Percentiles rank a stretch among this genome's conserved stretches.
Conservation (phyloP, 106 monocot species). For the Agapanthus africanus region DNA sequence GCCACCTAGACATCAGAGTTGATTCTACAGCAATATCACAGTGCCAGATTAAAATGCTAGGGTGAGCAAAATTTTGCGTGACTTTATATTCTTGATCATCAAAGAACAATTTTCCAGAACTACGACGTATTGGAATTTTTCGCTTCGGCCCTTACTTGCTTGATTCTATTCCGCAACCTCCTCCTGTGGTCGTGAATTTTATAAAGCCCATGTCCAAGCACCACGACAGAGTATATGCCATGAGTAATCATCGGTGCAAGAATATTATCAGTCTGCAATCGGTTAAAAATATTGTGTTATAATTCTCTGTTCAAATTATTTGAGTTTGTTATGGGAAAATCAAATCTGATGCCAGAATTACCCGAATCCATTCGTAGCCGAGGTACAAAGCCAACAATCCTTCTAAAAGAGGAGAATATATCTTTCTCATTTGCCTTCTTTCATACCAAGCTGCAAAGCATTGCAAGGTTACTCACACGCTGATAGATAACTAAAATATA, state of each 20-base stretch:
- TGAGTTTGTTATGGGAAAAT: neutral
- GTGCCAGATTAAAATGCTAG: no score
- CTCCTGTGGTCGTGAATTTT: constrained; percentile 85
- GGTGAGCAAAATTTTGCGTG: no score
- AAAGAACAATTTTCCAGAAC: no score
- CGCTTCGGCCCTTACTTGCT: constrained; percentile 45
- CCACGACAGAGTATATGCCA: constrained; percentile 84
- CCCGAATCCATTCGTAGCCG: constrained; percentile 96
- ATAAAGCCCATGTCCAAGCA: constrained; percentile 75
- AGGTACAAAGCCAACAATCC: constrained; percentile 88
- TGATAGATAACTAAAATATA: neutral
- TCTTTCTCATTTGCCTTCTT: constrained; percentile 91
- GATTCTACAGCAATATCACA: no score
- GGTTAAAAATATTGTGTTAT: neutral
- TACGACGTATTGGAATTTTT: constrained; percentile 6
- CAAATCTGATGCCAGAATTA: constrained; percentile 14
- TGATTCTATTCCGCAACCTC: constrained; percentile 58
- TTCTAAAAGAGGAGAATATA: constrained; percentile 89
- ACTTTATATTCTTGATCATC: no score
- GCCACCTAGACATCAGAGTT: no score
- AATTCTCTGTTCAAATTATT: neutral
- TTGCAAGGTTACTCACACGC: neutral
- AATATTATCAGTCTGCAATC: constrained; percentile 78
- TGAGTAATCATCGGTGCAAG: constrained; percentile 95
- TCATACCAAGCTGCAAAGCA: constrained; percentile 81